These are phyloP conservation scores for Ogataea allantospora DNA, from an alignment of 805 yeast genomes.

Conservation along the genomic window DNA sequence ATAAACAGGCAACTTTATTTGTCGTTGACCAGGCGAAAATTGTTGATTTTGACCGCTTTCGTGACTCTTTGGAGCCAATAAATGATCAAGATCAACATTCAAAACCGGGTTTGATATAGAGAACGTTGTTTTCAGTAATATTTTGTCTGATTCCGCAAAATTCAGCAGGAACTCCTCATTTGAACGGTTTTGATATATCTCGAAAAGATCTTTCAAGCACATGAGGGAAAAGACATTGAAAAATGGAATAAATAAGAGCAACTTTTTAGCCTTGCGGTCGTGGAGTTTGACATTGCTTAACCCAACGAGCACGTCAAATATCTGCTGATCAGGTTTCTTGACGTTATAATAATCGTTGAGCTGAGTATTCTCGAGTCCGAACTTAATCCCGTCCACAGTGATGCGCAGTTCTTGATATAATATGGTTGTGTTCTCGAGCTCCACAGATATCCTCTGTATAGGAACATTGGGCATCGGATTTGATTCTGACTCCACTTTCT, in stretches of 20 bases:
- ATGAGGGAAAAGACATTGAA: slow-evolving; percentile 14
- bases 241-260: slow-evolving; percentile 18
- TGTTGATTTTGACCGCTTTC: not conserved
- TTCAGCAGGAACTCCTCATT: slow-evolving; percentile 12
- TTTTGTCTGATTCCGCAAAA: slow-evolving; percentile 16
- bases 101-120: slow-evolving; percentile 21
- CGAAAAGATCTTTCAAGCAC: slow-evolving; percentile 6
- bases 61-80: not conserved
- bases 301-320: slow-evolving; percentile 13
- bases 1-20: slow-evolving; percentile 1
- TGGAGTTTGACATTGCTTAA: slow-evolving; percentile 13
- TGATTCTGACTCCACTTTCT: no score
- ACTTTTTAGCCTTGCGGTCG: not conserved
- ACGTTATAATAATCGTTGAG: slow-evolving; percentile 6
- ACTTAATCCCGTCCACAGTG: slow-evolving; percentile 11
- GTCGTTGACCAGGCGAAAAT: no score
- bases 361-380: slow-evolving; percentile 8
- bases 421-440: slow-evolving; percentile 9
- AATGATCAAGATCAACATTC: slow-evolving; percentile 19
- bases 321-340: not conserved
- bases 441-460: slow-evolving; percentile 6
- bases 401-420: not conserved
- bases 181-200: slow-evolving; percentile 9
- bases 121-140: slow-evolving; percentile 23
- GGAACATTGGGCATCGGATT: slow-evolving; percentile 1